These are phyloP conservation scores for Apiospora rasikravindrae DNA, from an alignment of 2,329 filamentous ascomycete species.

Conservation along the genomic window DNA sequence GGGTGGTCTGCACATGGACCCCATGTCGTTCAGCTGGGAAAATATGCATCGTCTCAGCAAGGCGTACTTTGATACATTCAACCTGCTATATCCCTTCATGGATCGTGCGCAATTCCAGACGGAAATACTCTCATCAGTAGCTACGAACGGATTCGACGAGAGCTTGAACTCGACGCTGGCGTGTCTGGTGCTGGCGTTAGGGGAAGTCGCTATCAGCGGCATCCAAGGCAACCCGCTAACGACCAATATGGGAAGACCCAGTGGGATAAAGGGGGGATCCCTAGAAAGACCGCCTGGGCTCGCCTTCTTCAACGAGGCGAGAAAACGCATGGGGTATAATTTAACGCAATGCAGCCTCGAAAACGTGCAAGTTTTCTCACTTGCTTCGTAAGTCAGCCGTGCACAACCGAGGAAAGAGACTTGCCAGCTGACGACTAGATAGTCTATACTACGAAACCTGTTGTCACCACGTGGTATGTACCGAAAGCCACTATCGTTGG, in stretches of 20 bases:
- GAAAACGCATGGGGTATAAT: constrained; percentile 63
- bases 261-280: constrained; percentile 59
- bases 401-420: neutral
- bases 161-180: constrained; percentile 57
- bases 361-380: constrained; percentile 62
- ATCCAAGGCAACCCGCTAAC: constrained; percentile 52
- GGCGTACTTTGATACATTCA: constrained; percentile 65
- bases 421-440: constrained; percentile 29
- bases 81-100: constrained; percentile 62
- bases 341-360: constrained; percentile 61
- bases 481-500: neutral
- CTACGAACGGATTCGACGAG: constrained; percentile 55
- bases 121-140: constrained; percentile 50
- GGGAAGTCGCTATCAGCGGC: constrained; percentile 61
- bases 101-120: constrained; percentile 60
- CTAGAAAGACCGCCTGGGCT: constrained; percentile 59
- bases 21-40: constrained; percentile 48
- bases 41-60: constrained; percentile 56
- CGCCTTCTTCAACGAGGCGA: constrained; percentile 65
- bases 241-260: constrained; percentile 38
- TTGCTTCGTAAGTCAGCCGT: constrained; percentile 53
- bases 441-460: constrained; percentile 61
- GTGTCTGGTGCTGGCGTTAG: constrained; percentile 63
- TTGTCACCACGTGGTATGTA: constrained; percentile 54
- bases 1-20: constrained; percentile 26